Evolutionary conservation across 257 asterid genomes (phyloP).

Genomic region (Lycium ferocissimum): DNA sequence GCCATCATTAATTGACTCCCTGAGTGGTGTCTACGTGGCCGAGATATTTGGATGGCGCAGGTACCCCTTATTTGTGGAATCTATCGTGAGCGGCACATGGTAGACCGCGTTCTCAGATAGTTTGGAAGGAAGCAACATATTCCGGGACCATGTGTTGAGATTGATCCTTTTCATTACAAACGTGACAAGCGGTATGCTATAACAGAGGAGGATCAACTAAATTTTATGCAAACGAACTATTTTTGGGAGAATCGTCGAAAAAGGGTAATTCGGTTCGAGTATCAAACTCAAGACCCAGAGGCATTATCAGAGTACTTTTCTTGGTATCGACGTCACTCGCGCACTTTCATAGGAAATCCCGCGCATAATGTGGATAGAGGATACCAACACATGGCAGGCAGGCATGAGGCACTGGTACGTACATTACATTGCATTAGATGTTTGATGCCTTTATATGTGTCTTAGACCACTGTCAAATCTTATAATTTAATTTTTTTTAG

Average conservation of each 20-base stretch:
- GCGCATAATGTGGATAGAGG: slow-evolving; percentile 15
- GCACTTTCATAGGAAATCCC: background rate
- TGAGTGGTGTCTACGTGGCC: background rate
- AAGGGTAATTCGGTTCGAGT: background rate
- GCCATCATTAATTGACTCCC: background rate
- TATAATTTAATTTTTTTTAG: background rate
- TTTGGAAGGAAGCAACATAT: background rate
- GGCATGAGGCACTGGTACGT: background rate
- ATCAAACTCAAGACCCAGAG: too few relatives aligned
- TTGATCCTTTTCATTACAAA: background rate
- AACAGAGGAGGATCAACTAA: background rate
- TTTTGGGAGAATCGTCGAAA: background rate
- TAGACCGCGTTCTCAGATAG: background rate
- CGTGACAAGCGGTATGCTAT: background rate
- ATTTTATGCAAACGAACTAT: background rate
- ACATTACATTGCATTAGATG: background rate
- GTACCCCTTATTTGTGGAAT: background rate
- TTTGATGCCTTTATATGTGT: background rate
- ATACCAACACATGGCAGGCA: slow-evolving; percentile 10
- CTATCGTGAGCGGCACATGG: slow-evolving; percentile 20
- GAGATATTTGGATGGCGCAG: slow-evolving; percentile 21
- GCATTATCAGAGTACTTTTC: background rate
- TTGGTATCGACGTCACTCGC: background rate
- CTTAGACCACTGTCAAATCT: background rate
- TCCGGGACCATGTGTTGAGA: background rate